Percentiles rank a stretch among this genome's conserved stretches.
Evolutionary conservation across 805 yeast species (phyloP).

Genomic region (Spathaspora boniae): DNA sequence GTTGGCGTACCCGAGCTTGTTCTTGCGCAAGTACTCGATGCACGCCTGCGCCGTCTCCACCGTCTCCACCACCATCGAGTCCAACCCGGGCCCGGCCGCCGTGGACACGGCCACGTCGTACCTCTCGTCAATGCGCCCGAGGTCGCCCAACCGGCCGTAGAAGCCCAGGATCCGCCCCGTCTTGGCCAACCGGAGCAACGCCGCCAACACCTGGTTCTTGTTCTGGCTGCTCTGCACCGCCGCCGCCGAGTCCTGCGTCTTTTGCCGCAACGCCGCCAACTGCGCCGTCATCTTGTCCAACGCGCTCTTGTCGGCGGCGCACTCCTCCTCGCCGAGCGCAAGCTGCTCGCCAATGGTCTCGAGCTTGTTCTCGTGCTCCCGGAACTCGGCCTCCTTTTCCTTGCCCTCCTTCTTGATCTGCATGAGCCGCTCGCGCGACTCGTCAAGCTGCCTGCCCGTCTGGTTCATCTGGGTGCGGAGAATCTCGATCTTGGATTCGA

Average conservation of each 20-base stretch:
- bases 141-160: conserved; percentile 85
- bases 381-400: conserved; percentile 44
- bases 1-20: conserved; percentile 83
- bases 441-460: conserved; percentile 42
- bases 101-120: conserved; percentile 95
- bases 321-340: conserved; percentile 54
- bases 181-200: conserved; percentile 64
- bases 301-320: conserved; percentile 44
- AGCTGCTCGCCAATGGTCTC: conserved; percentile 52
- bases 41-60: conserved; percentile 58
- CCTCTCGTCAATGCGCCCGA: conserved; percentile 84
- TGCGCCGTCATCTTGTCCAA: conserved; percentile 54
- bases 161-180: conserved; percentile 85
- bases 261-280: conserved; percentile 54
- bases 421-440: conserved; percentile 42
- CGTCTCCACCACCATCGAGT: conserved; percentile 87
- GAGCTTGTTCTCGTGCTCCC: conserved; percentile 46
- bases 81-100: conserved; percentile 78
- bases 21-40: conserved; percentile 77
- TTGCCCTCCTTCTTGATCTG: conserved; percentile 47
- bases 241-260: conserved; percentile 61
- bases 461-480: conserved; percentile 44
- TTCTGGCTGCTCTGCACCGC: conserved; percentile 57
- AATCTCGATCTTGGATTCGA: conserved; percentile 62
- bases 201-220: conserved; percentile 68